phyloP scores from a whole-genome alignment of 192 early-diverging fungal genomes.

The Coemansia biformis region DNA sequence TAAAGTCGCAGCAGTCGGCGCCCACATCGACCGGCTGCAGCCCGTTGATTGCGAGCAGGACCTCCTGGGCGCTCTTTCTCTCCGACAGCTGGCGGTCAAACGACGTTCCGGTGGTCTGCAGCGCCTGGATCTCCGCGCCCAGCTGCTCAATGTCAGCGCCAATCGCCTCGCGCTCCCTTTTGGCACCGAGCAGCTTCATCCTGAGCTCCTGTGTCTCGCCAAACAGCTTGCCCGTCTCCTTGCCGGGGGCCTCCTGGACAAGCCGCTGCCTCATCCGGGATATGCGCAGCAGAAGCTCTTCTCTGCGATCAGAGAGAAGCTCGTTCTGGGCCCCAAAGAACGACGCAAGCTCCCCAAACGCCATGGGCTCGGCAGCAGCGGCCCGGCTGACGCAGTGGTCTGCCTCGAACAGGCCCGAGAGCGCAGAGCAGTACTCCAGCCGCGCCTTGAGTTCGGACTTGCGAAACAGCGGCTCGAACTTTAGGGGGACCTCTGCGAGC shows the following conservation, averaged over 20 bases:
- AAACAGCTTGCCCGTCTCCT: slow-evolving; percentile 8
- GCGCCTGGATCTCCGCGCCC: slow-evolving; percentile 21
- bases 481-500: slow-evolving; percentile 10
- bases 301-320: slow-evolving; percentile 14
- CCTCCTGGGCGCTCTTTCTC: slow-evolving; percentile 35
- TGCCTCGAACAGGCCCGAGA: slow-evolving; percentile 34
- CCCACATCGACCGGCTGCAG: slow-evolving; percentile 24
- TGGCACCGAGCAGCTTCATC: slow-evolving; percentile 9
- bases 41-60: slow-evolving; percentile 44
- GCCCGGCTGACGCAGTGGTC: slow-evolving; percentile 30
- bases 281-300: slow-evolving; percentile 31
- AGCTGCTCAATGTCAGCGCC: slow-evolving; percentile 14
- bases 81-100: slow-evolving; percentile 34
- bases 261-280: slow-evolving; percentile 26
- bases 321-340: slow-evolving; percentile 31
- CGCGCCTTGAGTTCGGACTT: slow-evolving; percentile 38
- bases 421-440: slow-evolving; percentile 38
- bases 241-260: slow-evolving; percentile 14
- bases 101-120: slow-evolving; percentile 27
- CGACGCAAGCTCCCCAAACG: slow-evolving; percentile 7
- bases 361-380: slow-evolving; percentile 6
- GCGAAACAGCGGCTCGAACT: slow-evolving; percentile 30
- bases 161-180: slow-evolving; percentile 15
- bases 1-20: slow-evolving; percentile 39
- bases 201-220: slow-evolving; percentile 30